Evolutionary conservation across 768 basidiomycete genomes (phyloP), one percentile per base, ranked within the genome.

Genomic region (Flagelloscypha sp.): DNA sequence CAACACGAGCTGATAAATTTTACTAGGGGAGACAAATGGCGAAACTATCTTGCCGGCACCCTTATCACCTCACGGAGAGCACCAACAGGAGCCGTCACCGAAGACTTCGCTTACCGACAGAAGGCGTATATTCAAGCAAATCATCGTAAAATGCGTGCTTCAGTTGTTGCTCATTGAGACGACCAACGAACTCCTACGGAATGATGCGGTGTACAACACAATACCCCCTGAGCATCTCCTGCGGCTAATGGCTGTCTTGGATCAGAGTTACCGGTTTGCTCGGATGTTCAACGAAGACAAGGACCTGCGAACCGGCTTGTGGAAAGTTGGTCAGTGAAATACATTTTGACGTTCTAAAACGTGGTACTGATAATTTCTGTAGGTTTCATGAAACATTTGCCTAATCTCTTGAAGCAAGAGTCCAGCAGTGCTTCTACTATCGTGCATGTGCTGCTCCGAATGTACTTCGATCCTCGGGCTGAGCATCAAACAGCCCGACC

Each of bases 361-460:
- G n/a, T 30, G 15, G 13, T 40, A 25, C 13, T 19, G 23, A 17
- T 30, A 6, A 8, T n/a, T 33, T n/a, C 37, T 12, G 9, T 41
- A 97, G 93, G 95, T 6, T 99, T 99, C 64, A 99, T 99, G 95
- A 95, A 97, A 55, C 95, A 99, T 55, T 62, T 98, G 20, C 95
- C 95, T 0, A 99, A 99, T 60, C 72, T 99, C 27, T 62, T 99
- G 36, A 97, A 98, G 57, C 95, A 99, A 50, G 95, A 99, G 59
- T 97, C 94, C 10, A 95, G 88, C 43, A 93, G 89, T 50, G 95
- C 95, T 32, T 76, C 94, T 2, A 97, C 92, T 0, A 67, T 98
- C 24, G 90, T 98, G 28, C 89, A 92, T 48, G 78, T 97, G 7
- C 65, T 98, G 20, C 61, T 95, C 27, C 72, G 84, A 21, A 95